These are phyloP conservation scores for Ustilago tritici DNA, from an alignment of 1,284 basidiomycete genomes.

Conservation along the genomic window DNA sequence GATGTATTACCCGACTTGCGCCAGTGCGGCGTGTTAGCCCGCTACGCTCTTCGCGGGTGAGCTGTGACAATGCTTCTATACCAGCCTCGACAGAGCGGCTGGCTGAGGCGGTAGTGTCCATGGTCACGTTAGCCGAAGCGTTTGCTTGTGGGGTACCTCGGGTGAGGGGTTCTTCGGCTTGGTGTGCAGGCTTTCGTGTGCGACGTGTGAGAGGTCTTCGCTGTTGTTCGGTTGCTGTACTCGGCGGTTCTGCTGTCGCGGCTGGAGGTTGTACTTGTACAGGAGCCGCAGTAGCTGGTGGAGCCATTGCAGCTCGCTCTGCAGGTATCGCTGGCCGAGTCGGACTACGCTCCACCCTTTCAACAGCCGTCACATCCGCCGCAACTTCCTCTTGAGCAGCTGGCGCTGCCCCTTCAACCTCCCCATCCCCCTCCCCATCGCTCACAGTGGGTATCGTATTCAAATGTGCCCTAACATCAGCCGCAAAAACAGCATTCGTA, in stretches of 20 bases:
- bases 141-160: neutral
- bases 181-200: slow-evolving; percentile 27
- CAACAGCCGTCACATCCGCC: slow-evolving; percentile 10
- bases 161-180: neutral
- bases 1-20: slow-evolving; percentile 24
- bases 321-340: neutral
- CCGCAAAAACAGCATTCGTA: slow-evolving; percentile 36
- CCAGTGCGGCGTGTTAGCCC: slow-evolving; percentile 43
- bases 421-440: slow-evolving; percentile 9
- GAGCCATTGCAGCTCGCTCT: neutral
- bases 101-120: neutral
- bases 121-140: neutral
- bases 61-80: slow-evolving; percentile 19
- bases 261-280: neutral
- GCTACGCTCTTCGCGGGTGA: slow-evolving; percentile 21
- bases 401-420: neutral
- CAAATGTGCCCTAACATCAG: slow-evolving; percentile 39
- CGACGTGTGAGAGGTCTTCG: slow-evolving; percentile 46
- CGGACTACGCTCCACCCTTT: neutral
- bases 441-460: slow-evolving; percentile 26
- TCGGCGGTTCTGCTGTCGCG: slow-evolving; percentile 1
- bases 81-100: neutral
- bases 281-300: neutral
- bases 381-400: neutral
- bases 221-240: slow-evolving; percentile 10